phyloP scores from a whole-genome alignment of 129 eudicot genomes.

The sunflower (Helianthus annuus) region DNA sequence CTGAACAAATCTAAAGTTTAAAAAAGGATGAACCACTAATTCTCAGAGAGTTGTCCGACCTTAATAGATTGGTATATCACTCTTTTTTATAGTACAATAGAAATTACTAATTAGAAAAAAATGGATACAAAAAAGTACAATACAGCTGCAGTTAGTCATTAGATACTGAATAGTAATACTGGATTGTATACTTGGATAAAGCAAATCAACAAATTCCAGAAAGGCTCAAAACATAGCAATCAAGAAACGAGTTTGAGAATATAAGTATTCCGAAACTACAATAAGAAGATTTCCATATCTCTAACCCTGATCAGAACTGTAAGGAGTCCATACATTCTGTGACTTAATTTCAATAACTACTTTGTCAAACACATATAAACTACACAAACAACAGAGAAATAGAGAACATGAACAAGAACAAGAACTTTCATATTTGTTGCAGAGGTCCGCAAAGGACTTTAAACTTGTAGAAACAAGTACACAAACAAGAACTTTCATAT shows the following conservation, averaged over 20 bases:
- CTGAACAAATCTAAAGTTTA: neutral
- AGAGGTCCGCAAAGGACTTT: neutral
- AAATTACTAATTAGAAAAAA: neutral
- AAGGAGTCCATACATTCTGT: too few species aligned
- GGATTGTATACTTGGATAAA: constrained; percentile 2
- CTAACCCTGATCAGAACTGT: too few species aligned
- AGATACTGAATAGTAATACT: neutral
- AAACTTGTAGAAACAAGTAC: neutral
- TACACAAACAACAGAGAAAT: neutral
- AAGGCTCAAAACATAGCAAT: neutral
- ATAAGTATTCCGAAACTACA: too few species aligned
- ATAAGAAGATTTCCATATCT: too few species aligned
- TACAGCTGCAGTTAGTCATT: constrained; percentile 3
- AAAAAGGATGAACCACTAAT: neutral
- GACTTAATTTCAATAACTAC: neutral
- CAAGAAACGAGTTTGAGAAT: neutral
- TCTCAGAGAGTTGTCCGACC: neutral
- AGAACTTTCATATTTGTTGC: neutral
- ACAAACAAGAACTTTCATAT: neutral
- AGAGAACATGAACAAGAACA: too few species aligned
- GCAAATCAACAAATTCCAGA: constrained; percentile 2
- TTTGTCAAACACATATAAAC: neutral
- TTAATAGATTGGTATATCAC: neutral
- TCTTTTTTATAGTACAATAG: constrained; percentile 6
- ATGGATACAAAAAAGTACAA: neutral